These are phyloP conservation scores for Pleurostoma richardsiae DNA, from an alignment of 2,329 filamentous ascomycete genomes.

Conservation along the genomic window DNA sequence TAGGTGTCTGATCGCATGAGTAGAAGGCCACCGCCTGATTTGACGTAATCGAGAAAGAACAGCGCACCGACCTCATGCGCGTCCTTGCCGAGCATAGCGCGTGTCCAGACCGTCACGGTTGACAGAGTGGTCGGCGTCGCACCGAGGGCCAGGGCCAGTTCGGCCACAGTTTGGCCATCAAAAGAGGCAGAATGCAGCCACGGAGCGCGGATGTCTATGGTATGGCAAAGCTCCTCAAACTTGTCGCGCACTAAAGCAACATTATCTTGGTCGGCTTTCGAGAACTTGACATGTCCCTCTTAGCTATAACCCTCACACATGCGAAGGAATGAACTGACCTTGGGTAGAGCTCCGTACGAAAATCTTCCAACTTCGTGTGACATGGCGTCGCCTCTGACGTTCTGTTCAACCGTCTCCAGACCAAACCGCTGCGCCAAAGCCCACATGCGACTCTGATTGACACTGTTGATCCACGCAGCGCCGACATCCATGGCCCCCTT, in stretches of 20 bases:
- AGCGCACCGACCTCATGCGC: conserved; percentile 42
- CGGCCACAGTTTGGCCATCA: not conserved
- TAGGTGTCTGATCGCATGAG: conserved; percentile 47
- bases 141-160: not conserved
- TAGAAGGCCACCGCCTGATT: conserved; percentile 42
- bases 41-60: conserved; percentile 52
- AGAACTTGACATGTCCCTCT: not conserved
- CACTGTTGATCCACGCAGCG: conserved; percentile 56
- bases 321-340: not conserved
- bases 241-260: not conserved
- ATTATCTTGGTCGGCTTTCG: not conserved
- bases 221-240: not conserved
- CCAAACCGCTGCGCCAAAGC: conserved; percentile 32
- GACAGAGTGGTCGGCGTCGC: not conserved
- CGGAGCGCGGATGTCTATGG: not conserved
- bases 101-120: not conserved
- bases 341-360: not conserved
- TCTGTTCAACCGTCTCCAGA: conserved; percentile 40
- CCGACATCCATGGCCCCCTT: conserved; percentile 42
- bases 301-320: not conserved
- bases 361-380: not conserved
- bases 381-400: conserved; percentile 12
- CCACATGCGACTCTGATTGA: conserved; percentile 40
- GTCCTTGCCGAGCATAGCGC: conserved; percentile 38
- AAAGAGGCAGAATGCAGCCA: not conserved